Evolutionary conservation across 2,329 filamentous ascomycete genomes (phyloP).

Genomic region (Emmonsiellopsis sp.): DNA sequence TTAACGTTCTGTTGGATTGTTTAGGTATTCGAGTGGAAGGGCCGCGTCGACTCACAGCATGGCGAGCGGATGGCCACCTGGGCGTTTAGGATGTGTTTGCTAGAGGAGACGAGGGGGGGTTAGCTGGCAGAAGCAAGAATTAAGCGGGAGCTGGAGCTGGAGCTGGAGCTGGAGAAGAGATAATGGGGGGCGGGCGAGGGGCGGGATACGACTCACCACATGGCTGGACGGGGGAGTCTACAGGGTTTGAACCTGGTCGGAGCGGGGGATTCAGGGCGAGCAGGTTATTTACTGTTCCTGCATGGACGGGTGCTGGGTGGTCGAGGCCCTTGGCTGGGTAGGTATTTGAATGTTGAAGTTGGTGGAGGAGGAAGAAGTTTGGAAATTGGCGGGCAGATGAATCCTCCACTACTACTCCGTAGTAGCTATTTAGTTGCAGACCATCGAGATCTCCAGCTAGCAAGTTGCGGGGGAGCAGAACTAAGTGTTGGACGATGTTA

Average conservation of each 20-base stretch:
- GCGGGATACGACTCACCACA: background rate
- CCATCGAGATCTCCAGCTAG: too few relatives aligned
- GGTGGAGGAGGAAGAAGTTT: too few relatives aligned
- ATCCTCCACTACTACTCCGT: too few relatives aligned
- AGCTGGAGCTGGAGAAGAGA: background rate
- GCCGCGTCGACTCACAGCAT: conserved; percentile 61
- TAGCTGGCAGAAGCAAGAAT: background rate
- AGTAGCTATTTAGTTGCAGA: too few relatives aligned
- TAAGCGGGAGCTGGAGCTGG: background rate
- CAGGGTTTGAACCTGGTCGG: background rate
- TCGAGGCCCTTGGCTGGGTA: too few relatives aligned
- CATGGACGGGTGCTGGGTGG: background rate
- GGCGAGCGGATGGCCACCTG: conserved; percentile 93
- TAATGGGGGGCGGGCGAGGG: background rate
- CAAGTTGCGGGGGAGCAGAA: too few relatives aligned
- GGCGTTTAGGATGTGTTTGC: conserved; percentile 97
- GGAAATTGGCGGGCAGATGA: too few relatives aligned
- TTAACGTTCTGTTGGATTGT: background rate
- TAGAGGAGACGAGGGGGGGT: conserved; percentile 28
- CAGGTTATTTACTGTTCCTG: background rate
- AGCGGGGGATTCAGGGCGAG: background rate
- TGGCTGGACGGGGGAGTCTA: background rate
- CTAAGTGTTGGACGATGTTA: too few relatives aligned
- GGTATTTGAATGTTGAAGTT: too few relatives aligned
- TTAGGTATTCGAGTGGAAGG: background rate